Conservation (phyloP, 2,329 filamentous ascomycete species). For the Apiospora arundinis region DNA sequence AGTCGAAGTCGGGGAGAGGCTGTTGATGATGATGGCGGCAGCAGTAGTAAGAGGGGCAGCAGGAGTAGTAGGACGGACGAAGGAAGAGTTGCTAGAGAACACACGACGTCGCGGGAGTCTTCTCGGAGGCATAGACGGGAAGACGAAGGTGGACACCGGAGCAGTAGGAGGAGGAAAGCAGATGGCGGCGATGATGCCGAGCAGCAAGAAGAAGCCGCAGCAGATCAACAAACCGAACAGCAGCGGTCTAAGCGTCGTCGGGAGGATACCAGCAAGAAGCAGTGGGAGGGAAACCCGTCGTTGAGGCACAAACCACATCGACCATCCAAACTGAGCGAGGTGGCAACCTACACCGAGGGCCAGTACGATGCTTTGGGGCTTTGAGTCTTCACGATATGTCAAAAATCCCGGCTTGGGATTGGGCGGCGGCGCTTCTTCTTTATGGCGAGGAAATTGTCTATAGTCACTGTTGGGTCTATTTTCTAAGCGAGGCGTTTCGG, state of each 20-base stretch:
- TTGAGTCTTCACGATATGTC: constrained; percentile 28
- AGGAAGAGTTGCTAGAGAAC: neutral
- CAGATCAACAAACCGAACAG: neutral
- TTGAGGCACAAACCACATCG: constrained; percentile 28
- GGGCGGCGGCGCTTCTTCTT: neutral
- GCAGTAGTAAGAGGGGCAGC: neutral
- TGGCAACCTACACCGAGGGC: constrained; percentile 29
- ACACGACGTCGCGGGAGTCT: neutral
- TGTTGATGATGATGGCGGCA: no score
- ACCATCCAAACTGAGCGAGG: constrained; percentile 28
- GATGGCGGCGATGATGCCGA: neutral
- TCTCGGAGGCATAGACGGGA: neutral
- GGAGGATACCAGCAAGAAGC: neutral
- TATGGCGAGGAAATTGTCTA: no score
- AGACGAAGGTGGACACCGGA: neutral
- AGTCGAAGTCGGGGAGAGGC: no score
- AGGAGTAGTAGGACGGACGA: neutral
- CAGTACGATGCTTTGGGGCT: constrained; percentile 43
- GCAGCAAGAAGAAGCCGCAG: neutral
- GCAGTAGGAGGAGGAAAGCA: neutral
- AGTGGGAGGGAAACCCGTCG: neutral
- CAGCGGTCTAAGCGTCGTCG: neutral
- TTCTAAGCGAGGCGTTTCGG: constrained; percentile 1
- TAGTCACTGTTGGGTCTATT: neutral
- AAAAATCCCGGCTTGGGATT: neutral